Evolutionary conservation across 768 basidiomycete genomes (phyloP), one percentile per base, ranked within the genome.

Genomic region (Suillus bovinus): DNA sequence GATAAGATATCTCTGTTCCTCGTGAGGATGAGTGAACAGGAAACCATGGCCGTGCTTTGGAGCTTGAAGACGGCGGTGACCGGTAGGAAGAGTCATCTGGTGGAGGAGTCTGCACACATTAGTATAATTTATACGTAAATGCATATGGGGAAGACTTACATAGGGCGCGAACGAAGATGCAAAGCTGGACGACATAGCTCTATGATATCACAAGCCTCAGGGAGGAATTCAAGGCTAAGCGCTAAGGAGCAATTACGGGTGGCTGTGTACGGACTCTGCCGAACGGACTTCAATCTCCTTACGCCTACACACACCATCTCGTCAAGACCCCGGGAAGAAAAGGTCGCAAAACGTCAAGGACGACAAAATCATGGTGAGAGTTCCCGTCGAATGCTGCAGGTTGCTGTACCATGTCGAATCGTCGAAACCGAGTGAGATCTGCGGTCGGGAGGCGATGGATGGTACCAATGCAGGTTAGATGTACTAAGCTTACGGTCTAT

Each of bases 91-190:
- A 80, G 63, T 85, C 84, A 66, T 88, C 87, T 49, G 87, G 86
- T 4, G 84, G 85, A 34, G 82, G 84, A 16, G 82, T 79, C 86
- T 87, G 59, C 56, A 29, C 36, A 11, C n/a, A 20, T 14, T 22
- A 38, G 68, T 31, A 64, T 17, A 64, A 46, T 31, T 39, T 22
- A 39, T 50, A 14, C 33, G 24, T 34, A 38, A 58, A 5, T 11
- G 14, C 14, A 41, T 14, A 46, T 17, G 1, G 16, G 41, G 16
- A 33, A 20, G 1, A 66, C 81, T 70, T 71, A 87, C 86, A 76
- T 86, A 87, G 64, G 86, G 84, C 17, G 85, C 82, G 70, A 87
- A 87, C n/a, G 84, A 82, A 27, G 79, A 78, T 53, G 83, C 81
- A 63, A 77, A 80, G 50, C 76, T 80, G 46, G 77, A 72, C 39